Evolutionary conservation across 768 basidiomycete genomes (phyloP), one percentile per base, ranked within the genome.

Genomic region (Mycena haematopus): DNA sequence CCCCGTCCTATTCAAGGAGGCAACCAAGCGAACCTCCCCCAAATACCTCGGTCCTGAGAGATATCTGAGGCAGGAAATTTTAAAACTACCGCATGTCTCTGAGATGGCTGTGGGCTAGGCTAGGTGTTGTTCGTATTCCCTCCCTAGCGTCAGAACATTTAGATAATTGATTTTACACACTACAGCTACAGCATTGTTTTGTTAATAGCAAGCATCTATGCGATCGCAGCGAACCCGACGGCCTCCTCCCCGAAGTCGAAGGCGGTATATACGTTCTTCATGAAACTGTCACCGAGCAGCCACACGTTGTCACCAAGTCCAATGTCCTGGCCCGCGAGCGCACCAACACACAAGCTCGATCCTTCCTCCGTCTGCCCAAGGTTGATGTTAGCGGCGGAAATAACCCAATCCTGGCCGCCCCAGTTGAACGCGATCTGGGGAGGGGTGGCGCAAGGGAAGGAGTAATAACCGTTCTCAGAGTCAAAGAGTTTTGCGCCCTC

Each of bases 251-350:
- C 60, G 38, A 80, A 35, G 60, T 82, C 79, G 55, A 83, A 83
- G 13, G 72, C 72, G 2, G 79, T 68, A 66, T 83, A 84, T 1
- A 80, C 79, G 55, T 78, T 79, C 65, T 72, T 72, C 70, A 83
- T 65, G 69, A 83, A 82, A 11, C 63, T 60, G 44, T 72, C 71
- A 15, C 69, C 87, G 15, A 85, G 77, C 54, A 81, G 66, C 72
- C 65, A 62, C 25, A 53, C 46, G 22, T 24, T 58, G 24, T 44
- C 7, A 29, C 63, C 65, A 6, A 69, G 49, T 13, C 68, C 74
- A 42, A 71, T 31, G 42, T 79, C 71, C n/a, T 81, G 79, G 7
- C 80, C 73, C 5, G 79, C 78, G 68, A 90, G 81, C 4, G 85
- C 85, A 35, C 86, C 85, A 0, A 80, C 70, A 69, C 89, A 74